Evolutionary conservation across 129 eudicot species (phyloP).

Genomic region (Chrysanthemum makinoi): DNA sequence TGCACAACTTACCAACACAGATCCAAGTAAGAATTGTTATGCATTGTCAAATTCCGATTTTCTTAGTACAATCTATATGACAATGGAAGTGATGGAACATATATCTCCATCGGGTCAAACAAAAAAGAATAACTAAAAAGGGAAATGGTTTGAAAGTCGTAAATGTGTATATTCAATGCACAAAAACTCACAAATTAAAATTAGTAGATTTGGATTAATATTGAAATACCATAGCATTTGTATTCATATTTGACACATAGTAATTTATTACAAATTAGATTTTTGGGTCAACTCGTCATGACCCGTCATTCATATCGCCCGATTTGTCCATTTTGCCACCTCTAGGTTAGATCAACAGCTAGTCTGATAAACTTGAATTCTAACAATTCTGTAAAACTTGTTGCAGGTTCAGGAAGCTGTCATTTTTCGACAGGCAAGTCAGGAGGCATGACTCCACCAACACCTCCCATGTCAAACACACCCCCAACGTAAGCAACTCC

Average conservation of each 20-base stretch:
- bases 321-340: constrained; percentile 1
- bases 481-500: constrained; percentile 42
- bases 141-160: no score
- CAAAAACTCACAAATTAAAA: no score
- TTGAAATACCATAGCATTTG: no score
- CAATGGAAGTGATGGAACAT: neutral
- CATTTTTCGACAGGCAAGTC: constrained; percentile 46
- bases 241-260: no score
- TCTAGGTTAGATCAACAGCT: constrained; percentile 7
- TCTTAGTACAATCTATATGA: neutral
- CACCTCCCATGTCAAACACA: constrained; percentile 34
- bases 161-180: no score
- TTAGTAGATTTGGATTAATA: no score
- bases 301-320: neutral
- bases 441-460: constrained; percentile 38
- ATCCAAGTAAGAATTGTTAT: constrained; percentile 70
- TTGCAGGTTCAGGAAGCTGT: constrained; percentile 75
- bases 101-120: no score
- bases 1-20: constrained; percentile 70
- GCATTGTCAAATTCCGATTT: neutral
- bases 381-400: neutral
- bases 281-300: no score
- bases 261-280: no score
- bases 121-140: no score
- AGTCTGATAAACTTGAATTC: neutral